These are phyloP conservation scores for Extremus antarcticus DNA, from an alignment of 495 filamentous ascomycete species.

Conservation along the genomic window DNA sequence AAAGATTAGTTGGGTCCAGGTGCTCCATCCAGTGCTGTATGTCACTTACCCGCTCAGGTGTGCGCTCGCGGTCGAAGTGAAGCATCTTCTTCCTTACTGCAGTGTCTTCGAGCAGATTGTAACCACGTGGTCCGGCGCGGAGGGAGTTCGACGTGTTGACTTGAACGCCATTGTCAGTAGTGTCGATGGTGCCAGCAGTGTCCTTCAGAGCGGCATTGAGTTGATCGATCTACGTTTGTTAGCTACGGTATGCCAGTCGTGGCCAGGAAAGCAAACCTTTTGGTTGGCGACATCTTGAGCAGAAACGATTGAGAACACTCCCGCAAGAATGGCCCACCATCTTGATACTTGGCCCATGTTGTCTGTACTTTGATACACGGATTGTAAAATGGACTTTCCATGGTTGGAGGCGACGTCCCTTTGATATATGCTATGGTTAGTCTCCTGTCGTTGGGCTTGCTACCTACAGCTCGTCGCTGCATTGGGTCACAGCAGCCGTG, in stretches of 20 bases:
- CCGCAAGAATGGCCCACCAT: neutral
- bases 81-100: constrained; percentile 7
- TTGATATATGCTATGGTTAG: too few relatives aligned
- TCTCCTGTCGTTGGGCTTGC: too few relatives aligned
- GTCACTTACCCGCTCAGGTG: constrained; percentile 2
- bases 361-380: neutral
- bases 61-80: constrained; percentile 11
- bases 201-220: neutral
- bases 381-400: neutral
- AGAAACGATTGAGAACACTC: neutral
- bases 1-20: neutral
- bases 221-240: neutral
- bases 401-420: too few relatives aligned
- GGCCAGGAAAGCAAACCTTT: neutral
- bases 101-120: constrained; percentile 14
- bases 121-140: constrained; percentile 11
- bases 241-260: neutral
- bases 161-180: constrained; percentile 3
- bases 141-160: constrained; percentile 12
- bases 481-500: too few relatives aligned
- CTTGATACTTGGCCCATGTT: neutral
- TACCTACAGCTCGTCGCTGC: too few relatives aligned
- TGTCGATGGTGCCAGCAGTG: constrained; percentile 4
- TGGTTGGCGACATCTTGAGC: neutral
- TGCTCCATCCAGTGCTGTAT: neutral